phyloP scores from a whole-genome alignment of 2,329 filamentous ascomycete species.

The Myriosclerotinia duriaeana region DNA sequence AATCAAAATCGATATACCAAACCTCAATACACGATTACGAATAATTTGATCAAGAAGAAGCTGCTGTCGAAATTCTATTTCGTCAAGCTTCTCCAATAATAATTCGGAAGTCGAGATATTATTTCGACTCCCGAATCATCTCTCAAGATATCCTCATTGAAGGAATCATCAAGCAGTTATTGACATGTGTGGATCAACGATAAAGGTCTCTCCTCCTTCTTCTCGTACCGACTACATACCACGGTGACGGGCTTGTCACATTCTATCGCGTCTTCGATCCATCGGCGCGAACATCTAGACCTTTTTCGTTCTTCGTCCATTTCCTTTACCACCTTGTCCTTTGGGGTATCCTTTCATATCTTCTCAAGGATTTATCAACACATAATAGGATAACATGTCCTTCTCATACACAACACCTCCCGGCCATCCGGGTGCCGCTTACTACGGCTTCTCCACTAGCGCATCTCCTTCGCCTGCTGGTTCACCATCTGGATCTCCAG shows the following conservation, averaged over 20 bases:
- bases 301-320: constrained; percentile 14
- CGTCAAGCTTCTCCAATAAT: constrained; percentile 38
- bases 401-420: constrained; percentile 38
- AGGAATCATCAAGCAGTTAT: constrained; percentile 37
- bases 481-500: constrained; percentile 34
- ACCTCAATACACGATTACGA: constrained; percentile 6
- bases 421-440: constrained; percentile 34
- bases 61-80: neutral
- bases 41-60: neutral
- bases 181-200: constrained; percentile 43
- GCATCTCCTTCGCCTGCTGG: constrained; percentile 40
- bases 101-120: constrained; percentile 31
- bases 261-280: constrained; percentile 34
- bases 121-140: constrained; percentile 34
- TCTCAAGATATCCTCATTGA: constrained; percentile 30
- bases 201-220: constrained; percentile 41
- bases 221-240: constrained; percentile 43
- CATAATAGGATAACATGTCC: constrained; percentile 40
- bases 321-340: constrained; percentile 32
- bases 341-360: constrained; percentile 25
- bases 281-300: constrained; percentile 19
- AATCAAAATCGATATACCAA: neutral
- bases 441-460: constrained; percentile 39
- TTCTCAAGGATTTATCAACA: constrained; percentile 23
- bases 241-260: constrained; percentile 42